Evolutionary conservation across 2,329 filamentous ascomycete species (phyloP), one percentile per base, ranked within the genome.

Genomic region (Talaromyces sp.): DNA sequence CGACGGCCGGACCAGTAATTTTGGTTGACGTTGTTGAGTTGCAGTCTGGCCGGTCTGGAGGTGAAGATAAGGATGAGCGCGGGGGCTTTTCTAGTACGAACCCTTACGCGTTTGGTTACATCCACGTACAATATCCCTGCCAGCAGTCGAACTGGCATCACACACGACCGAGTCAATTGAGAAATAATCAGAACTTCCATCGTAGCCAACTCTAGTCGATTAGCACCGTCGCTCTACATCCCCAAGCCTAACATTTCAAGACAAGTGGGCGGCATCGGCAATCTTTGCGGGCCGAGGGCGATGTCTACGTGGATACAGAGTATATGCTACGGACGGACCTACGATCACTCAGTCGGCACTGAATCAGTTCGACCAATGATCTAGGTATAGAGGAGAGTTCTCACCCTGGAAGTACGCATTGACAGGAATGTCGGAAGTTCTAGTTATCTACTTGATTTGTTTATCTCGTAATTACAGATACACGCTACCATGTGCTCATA

Each of bases 11-110:
- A 33, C n/a, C n/a, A n/a, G 12, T 52, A 18, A 21, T 7, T 18
- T 8, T 52, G 48, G 18, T 37, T 54, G 31, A 54, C 37, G 50
- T 14, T 21, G 50, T 54, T 35, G 31, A 37, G 18, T 21, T 21
- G 25, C 8, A 31, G 46, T 28, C 46, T 50, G 46, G 46, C 9
- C 23, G 12, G 25, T 28, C 46, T n/a, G 25, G n/a, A 31, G 23
- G 23, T 28, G 46, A 50, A 50, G 52, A 35, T 55, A 39, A 55
- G 52, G 12, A 35, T 37, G 52, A 11, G 52, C 52, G 52, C 52
- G 52, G 52, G 52, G 52, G 52, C 52, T 39, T n/a, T 55, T 33
- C 48, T 39, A 39, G 33, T 25, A 39, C 52, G n/a, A 55, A 21
- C n/a, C 14, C 11, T 55, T 55, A 21, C 52, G 33, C 52, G 5